phyloP scores from a whole-genome alignment of 1,139 yeast species.

The Yarrowia galli region DNA sequence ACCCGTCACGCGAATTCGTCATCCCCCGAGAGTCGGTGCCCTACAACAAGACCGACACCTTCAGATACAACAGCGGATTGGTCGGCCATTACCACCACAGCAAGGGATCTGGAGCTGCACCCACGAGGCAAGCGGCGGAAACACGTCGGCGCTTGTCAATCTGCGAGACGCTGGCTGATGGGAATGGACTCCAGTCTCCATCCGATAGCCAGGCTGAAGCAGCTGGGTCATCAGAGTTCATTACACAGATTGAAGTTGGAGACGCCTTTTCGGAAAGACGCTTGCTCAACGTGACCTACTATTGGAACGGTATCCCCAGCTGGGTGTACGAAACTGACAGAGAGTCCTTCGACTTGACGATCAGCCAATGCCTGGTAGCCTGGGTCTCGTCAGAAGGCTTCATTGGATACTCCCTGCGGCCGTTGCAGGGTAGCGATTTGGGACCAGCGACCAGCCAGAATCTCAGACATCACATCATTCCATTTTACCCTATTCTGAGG shows the following conservation, averaged over 20 bases:
- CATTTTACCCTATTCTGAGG: slow-evolving; percentile 1
- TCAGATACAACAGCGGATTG: slow-evolving; percentile 37
- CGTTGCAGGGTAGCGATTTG: neutral
- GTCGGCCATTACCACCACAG: slow-evolving; percentile 42
- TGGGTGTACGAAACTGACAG: slow-evolving; percentile 42
- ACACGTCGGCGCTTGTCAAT: slow-evolving; percentile 4
- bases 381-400: slow-evolving; percentile 42
- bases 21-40: slow-evolving; percentile 42
- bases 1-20: slow-evolving; percentile 42
- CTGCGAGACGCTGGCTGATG: slow-evolving; percentile 6
- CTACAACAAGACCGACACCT: slow-evolving; percentile 41
- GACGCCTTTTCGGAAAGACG: slow-evolving; percentile 23
- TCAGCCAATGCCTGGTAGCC: slow-evolving; percentile 40
- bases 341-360: slow-evolving; percentile 42
- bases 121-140: neutral
- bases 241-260: slow-evolving; percentile 17
- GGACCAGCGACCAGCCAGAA: slow-evolving; percentile 8
- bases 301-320: slow-evolving; percentile 42
- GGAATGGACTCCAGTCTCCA: neutral
- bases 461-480: neutral
- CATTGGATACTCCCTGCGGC: slow-evolving; percentile 16
- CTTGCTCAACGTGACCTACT: slow-evolving; percentile 40
- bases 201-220: neutral
- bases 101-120: slow-evolving; percentile 7
- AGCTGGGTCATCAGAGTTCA: neutral